phyloP scores from a whole-genome alignment of 1,284 basidiomycete species.

The Fomes fomentarius region DNA sequence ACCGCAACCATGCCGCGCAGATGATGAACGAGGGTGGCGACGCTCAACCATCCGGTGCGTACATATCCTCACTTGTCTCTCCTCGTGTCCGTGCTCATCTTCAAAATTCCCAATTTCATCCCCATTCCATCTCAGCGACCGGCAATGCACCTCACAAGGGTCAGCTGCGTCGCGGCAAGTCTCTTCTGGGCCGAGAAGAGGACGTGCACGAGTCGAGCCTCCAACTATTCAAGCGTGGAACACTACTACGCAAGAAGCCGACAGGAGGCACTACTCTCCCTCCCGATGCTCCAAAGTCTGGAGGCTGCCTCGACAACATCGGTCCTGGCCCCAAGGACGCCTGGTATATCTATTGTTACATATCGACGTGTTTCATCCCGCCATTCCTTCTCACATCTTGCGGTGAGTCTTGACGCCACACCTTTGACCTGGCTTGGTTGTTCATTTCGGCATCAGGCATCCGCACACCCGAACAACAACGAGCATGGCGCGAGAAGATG shows the following conservation, averaged over 20 bases:
- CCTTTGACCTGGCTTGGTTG: slow-evolving; percentile 5
- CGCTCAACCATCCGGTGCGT: slow-evolving; percentile 81
- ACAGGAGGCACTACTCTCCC: slow-evolving; percentile 38
- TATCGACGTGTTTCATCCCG: slow-evolving; percentile 87
- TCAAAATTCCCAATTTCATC: too few relatives aligned
- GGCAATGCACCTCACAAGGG: slow-evolving; percentile 78
- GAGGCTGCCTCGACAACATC: slow-evolving; percentile 69
- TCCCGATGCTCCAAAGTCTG: slow-evolving; percentile 44
- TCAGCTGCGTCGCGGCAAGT: slow-evolving; percentile 80
- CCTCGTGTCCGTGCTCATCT: slow-evolving; percentile 12
- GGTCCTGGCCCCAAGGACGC: slow-evolving; percentile 87
- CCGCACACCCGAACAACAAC: slow-evolving; percentile 89
- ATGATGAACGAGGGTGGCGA: slow-evolving; percentile 76
- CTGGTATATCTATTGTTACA: slow-evolving; percentile 96
- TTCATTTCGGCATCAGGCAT: slow-evolving; percentile 60
- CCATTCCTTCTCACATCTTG: slow-evolving; percentile 68
- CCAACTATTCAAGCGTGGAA: slow-evolving; percentile 83
- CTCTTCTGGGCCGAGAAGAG: slow-evolving; percentile 85
- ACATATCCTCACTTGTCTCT: neutral
- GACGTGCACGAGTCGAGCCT: slow-evolving; percentile 88
- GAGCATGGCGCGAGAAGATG: slow-evolving; percentile 99
- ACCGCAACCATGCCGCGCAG: slow-evolving; percentile 87
- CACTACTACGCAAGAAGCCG: slow-evolving; percentile 72
- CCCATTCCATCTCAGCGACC: slow-evolving; percentile 55
- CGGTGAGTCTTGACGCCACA: slow-evolving; percentile 49